These are phyloP conservation scores for Phoma herbarum DNA, from an alignment of 2,329 filamentous ascomycete species.

Conservation along the genomic window DNA sequence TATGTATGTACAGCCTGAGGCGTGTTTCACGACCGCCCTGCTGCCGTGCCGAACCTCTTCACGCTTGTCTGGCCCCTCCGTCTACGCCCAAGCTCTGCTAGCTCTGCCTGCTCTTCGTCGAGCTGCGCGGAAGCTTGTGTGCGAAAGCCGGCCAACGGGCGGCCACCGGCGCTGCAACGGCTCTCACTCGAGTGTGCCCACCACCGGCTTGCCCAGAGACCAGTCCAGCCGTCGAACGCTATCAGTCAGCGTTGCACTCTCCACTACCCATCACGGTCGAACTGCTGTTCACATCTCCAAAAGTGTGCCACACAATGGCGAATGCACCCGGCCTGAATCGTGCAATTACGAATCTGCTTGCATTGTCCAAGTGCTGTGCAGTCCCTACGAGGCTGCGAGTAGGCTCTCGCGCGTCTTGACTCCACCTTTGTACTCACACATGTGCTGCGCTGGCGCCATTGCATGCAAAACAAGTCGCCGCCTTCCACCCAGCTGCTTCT, in stretches of 20 bases:
- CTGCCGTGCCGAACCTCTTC: slow-evolving; percentile 26
- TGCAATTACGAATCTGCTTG: slow-evolving; percentile 25
- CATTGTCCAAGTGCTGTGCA: slow-evolving; percentile 15
- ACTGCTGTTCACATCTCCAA: slow-evolving; percentile 3
- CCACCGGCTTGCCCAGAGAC: slow-evolving; percentile 12
- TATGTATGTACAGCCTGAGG: slow-evolving; percentile 39
- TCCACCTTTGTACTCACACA: slow-evolving; percentile 25
- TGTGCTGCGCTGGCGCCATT: slow-evolving; percentile 39
- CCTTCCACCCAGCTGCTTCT: neutral
- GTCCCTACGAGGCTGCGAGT: slow-evolving; percentile 25
- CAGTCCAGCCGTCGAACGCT: slow-evolving; percentile 18
- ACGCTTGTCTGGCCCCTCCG: slow-evolving; percentile 15
- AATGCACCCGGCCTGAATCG: slow-evolving; percentile 22
- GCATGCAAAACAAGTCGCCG: slow-evolving; percentile 23
- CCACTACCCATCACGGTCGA: neutral
- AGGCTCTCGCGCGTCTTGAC: slow-evolving; percentile 25
- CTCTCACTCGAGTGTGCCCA: neutral
- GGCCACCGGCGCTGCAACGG: neutral
- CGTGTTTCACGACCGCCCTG: slow-evolving; percentile 44
- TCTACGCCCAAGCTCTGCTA: slow-evolving; percentile 18
- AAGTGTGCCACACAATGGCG: slow-evolving; percentile 18
- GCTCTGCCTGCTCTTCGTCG: slow-evolving; percentile 13
- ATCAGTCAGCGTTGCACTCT: slow-evolving; percentile 1
- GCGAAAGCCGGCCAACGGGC: slow-evolving; percentile 8
- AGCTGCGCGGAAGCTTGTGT: slow-evolving; percentile 18